A percentile compares a stretch with the other conserved stretches of the same genome.
Conservation (phyloP, 164 flowering plant species). For the Berberis thunbergii region DNA sequence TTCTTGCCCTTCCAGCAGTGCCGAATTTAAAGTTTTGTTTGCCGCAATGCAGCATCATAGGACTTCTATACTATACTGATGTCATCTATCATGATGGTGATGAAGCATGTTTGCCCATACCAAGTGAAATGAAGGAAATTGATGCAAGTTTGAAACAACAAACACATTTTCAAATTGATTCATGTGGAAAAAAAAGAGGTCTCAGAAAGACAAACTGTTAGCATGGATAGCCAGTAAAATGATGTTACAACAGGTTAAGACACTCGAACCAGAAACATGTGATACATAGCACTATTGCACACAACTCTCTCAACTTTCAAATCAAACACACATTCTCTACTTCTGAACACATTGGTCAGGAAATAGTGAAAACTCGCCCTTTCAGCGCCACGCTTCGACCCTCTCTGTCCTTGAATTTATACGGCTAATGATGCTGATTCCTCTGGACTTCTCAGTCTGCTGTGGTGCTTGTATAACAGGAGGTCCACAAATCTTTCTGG, state of each 20-base stretch:
- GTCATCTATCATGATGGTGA: no score
- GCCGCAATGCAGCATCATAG: no score
- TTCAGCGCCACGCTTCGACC: slow-evolving; percentile 76
- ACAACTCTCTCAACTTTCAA: slow-evolving; percentile 13
- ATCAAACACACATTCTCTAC: slow-evolving; percentile 5
- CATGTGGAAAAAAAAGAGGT: no score
- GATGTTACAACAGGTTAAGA: not conserved
- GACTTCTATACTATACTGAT: no score
- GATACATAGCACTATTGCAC: not conserved
- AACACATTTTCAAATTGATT: no score
- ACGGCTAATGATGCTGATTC: slow-evolving; percentile 41
- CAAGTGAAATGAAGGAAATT: no score
- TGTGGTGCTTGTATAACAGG: slow-evolving; percentile 11
- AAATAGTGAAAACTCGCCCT: not conserved
- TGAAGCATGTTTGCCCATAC: no score
- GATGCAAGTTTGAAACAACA: no score
- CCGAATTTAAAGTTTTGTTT: no score
- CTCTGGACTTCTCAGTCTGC: slow-evolving; percentile 30
- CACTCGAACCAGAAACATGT: slow-evolving; percentile 6
- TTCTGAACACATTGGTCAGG: slow-evolving; percentile 7
- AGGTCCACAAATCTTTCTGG: slow-evolving; percentile 16
- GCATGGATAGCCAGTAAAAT: no score
- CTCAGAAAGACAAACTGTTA: no score
- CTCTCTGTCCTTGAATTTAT: slow-evolving; percentile 43
- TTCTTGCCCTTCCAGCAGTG: no score